Percentiles rank a stretch among this genome's conserved stretches.
Conservation (phyloP, 441 rosid species). For the Raphanus hybrid region DNA sequence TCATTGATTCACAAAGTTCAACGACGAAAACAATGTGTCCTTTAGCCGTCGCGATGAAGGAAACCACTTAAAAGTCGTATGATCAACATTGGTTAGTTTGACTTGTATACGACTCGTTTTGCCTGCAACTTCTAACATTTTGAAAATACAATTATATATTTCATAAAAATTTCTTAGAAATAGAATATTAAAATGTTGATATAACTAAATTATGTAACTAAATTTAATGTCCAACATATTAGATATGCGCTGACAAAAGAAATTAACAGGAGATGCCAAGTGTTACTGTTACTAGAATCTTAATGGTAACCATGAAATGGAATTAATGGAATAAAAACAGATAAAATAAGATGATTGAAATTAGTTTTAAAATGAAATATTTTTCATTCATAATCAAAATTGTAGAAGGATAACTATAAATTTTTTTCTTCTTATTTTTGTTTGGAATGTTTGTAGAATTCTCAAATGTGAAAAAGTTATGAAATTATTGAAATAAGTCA, state of each 20-base stretch:
- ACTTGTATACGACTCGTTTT: neutral
- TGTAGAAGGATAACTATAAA: neutral
- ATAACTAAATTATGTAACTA: neutral
- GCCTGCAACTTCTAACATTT: neutral
- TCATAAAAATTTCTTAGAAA: neutral
- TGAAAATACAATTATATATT: neutral
- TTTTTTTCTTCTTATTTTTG: too few species aligned
- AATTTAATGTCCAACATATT: too few species aligned
- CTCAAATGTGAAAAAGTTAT: too few species aligned
- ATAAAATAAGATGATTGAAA: neutral
- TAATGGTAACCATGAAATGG: neutral
- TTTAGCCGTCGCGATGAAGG: neutral
- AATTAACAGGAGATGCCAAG: neutral
- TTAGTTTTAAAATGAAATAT: neutral
- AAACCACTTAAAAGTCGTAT: neutral
- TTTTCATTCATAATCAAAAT: neutral
- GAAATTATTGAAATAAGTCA: too few species aligned
- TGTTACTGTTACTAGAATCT: neutral
- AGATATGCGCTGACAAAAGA: neutral
- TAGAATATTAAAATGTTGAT: too few species aligned
- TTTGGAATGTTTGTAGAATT: too few species aligned
- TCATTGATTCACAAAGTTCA: neutral
- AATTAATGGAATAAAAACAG: neutral
- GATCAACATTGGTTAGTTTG: slow-evolving; percentile 7
- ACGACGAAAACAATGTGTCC: neutral